Percentiles rank a stretch among this genome's conserved stretches.
Evolutionary conservation across 2,329 filamentous ascomycete genomes (phyloP).

Genomic region (Neoarthrinium moseri): DNA sequence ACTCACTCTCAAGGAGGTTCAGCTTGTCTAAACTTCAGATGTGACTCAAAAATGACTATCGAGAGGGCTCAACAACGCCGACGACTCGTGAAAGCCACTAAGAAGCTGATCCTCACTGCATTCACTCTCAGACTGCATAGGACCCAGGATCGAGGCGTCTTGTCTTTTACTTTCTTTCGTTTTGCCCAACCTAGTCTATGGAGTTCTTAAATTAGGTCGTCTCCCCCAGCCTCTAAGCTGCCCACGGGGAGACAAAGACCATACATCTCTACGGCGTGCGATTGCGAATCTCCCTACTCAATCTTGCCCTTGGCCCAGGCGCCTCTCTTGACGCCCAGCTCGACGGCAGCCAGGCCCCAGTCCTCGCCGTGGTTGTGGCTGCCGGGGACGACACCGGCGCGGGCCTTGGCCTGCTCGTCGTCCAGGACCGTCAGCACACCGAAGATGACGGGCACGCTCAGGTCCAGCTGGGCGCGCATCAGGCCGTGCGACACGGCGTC

Average conservation of each 20-base stretch:
- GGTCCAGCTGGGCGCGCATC: conserved; percentile 92
- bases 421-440: conserved; percentile 85
- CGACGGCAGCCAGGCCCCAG: conserved; percentile 92
- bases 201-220: neutral
- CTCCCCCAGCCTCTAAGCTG: too few species aligned
- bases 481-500: conserved; percentile 87
- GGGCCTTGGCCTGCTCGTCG: conserved; percentile 82
- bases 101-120: too few species aligned
- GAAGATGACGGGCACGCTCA: conserved; percentile 85
- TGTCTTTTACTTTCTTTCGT: conserved; percentile 8
- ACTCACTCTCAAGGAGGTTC: too few species aligned
- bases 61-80: too few species aligned
- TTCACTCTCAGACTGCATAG: too few species aligned
- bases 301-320: conserved; percentile 75
- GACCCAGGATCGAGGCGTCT: too few species aligned
- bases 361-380: conserved; percentile 95
- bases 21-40: too few species aligned
- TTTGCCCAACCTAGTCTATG: conserved; percentile 9
- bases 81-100: too few species aligned
- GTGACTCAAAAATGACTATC: conserved; percentile 3
- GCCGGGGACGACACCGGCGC: conserved; percentile 69
- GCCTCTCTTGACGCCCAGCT: conserved; percentile 85
- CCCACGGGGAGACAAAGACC: too few species aligned
- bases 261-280: too few species aligned
- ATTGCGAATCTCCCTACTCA: conserved; percentile 35